phyloP scores from a whole-genome alignment of 495 filamentous ascomycete genomes.

The Xylaria flabelliformis region DNA sequence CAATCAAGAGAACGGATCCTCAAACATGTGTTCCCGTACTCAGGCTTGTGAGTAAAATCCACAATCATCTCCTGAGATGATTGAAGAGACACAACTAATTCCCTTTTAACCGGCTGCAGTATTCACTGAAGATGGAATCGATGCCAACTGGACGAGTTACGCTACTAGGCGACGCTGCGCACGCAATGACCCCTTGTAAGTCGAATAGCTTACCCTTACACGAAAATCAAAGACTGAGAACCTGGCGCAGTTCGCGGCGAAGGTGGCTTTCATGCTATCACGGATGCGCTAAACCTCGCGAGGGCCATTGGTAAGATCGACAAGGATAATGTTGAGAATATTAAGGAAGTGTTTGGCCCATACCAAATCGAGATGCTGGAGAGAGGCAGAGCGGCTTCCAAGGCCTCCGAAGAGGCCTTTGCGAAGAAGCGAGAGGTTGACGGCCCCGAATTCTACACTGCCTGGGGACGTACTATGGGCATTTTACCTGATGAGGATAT shows the following conservation, averaged over 20 bases:
- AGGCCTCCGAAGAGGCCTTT: slow-evolving; percentile 32
- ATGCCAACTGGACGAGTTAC: slow-evolving; percentile 47
- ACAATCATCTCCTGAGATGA: not conserved
- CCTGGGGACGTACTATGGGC: slow-evolving; percentile 32
- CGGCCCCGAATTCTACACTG: slow-evolving; percentile 18
- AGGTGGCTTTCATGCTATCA: slow-evolving; percentile 35
- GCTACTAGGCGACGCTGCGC: slow-evolving; percentile 59
- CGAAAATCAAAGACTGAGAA: not conserved
- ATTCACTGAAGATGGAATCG: slow-evolving; percentile 14
- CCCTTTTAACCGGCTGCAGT: not conserved
- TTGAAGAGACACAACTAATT: slow-evolving; percentile 18
- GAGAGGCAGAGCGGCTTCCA: slow-evolving; percentile 31
- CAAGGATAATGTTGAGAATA: slow-evolving; percentile 21
- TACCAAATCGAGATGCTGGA: slow-evolving; percentile 35
- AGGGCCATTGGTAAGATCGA: slow-evolving; percentile 18
- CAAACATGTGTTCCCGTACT: slow-evolving; percentile 2
- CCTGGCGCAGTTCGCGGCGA: slow-evolving; percentile 30
- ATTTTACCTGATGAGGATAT: slow-evolving; percentile 31
- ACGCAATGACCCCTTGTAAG: slow-evolving; percentile 65
- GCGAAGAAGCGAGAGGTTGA: slow-evolving; percentile 20
- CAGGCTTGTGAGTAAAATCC: slow-evolving; percentile 2
- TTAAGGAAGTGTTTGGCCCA: slow-evolving; percentile 30
- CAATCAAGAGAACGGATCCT: slow-evolving; percentile 33
- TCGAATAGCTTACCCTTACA: not conserved
- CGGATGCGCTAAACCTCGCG: slow-evolving; percentile 34